Conservation (phyloP, 2,329 filamentous ascomycete species). For the Trichoderma koningii region DNA sequence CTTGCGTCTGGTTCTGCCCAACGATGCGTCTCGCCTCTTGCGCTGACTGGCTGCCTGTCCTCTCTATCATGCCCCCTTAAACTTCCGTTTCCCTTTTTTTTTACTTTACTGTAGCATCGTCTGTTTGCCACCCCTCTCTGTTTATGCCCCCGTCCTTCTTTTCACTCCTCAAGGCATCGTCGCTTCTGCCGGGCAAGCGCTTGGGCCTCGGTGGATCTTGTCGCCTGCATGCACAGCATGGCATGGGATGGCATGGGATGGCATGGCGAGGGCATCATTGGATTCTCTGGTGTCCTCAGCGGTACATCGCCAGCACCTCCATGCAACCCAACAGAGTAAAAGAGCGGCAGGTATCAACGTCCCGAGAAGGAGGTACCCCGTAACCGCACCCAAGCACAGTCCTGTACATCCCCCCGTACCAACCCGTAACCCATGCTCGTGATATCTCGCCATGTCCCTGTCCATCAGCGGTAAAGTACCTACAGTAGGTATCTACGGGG, state of each 20-base stretch:
- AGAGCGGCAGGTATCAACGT: too few species aligned
- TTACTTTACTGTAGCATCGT: too few species aligned
- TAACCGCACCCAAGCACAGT: too few species aligned
- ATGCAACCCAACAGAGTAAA: too few species aligned
- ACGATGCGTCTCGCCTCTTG: not conserved
- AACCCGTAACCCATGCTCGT: too few species aligned
- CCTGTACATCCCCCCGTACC: too few species aligned
- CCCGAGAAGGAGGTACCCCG: too few species aligned
- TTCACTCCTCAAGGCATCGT: not conserved
- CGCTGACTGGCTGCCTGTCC: slow-evolving; percentile 3
- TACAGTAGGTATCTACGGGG: not conserved
- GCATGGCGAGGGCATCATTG: too few species aligned
- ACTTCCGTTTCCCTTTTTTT: too few species aligned
- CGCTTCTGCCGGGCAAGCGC: slow-evolving; percentile 9
- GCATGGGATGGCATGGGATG: not conserved
- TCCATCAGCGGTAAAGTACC: not conserved
- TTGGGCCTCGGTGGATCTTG: slow-evolving; percentile 15
- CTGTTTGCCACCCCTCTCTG: too few species aligned
- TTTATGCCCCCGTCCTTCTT: not conserved
- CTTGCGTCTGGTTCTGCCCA: not conserved
- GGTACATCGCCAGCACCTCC: too few species aligned
- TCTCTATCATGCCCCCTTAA: not conserved
- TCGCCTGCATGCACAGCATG: not conserved
- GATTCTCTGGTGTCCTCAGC: not conserved
- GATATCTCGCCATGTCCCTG: too few species aligned